Percentiles rank a stretch among this genome's conserved stretches.
Conservation (phyloP, 768 basidiomycete species). For the Rhizopogon vinicolor region DNA sequence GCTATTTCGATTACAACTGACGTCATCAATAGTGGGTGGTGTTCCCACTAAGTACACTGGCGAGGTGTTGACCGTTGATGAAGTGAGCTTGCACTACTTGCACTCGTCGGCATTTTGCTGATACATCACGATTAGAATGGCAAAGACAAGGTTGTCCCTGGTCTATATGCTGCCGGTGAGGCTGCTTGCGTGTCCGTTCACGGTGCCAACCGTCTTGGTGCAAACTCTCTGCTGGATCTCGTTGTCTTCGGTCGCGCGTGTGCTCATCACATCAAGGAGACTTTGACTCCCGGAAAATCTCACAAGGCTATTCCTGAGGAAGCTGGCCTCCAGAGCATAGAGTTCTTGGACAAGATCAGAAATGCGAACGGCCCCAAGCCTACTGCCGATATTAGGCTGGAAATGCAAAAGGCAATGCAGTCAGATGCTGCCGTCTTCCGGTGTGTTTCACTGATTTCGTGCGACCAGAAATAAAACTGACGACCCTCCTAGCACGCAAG, state of each 20-base stretch:
- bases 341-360: slow-evolving; percentile 86
- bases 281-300: slow-evolving; percentile 80
- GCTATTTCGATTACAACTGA: slow-evolving; percentile 3
- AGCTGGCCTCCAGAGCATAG: slow-evolving; percentile 79
- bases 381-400: slow-evolving; percentile 86
- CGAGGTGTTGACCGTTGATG: slow-evolving; percentile 86
- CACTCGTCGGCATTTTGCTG: neutral
- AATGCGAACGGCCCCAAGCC: slow-evolving; percentile 76
- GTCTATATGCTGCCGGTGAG: slow-evolving; percentile 97
- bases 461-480: slow-evolving; percentile 1
- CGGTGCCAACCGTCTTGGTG: slow-evolving; percentile 98
- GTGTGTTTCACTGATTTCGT: slow-evolving; percentile 27
- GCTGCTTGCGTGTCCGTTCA: slow-evolving; percentile 99
- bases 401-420: slow-evolving; percentile 99
- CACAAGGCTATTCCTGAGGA: slow-evolving; percentile 87
- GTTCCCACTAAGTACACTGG: slow-evolving; percentile 99
- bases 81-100: slow-evolving; percentile 28
- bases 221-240: slow-evolving; percentile 97
- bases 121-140: slow-evolving; percentile 46
- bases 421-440: slow-evolving; percentile 97
- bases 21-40: slow-evolving; percentile 76
- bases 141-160: slow-evolving; percentile 91
- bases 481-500: slow-evolving; percentile 60
- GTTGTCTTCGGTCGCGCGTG: slow-evolving; percentile 99
- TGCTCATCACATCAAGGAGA: slow-evolving; percentile 95